These are phyloP conservation scores for Nannizzia gypsea DNA, from an alignment of 2,329 filamentous ascomycete genomes.

Conservation along the genomic window DNA sequence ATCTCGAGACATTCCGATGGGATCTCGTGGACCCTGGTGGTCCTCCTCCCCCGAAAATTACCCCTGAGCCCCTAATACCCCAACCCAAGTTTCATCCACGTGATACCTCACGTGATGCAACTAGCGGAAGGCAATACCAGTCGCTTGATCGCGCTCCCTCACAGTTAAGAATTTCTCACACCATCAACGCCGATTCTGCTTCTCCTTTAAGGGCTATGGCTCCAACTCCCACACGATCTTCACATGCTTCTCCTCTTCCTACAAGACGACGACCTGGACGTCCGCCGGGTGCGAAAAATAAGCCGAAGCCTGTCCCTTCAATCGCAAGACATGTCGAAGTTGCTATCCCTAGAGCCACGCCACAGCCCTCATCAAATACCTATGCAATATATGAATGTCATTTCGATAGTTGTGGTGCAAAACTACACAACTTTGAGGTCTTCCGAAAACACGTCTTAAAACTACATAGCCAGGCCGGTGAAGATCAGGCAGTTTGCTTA, in stretches of 20 bases:
- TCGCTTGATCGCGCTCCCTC: background rate
- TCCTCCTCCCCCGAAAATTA: constrained; percentile 26
- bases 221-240: background rate
- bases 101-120: constrained; percentile 12
- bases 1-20: constrained; percentile 50
- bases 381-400: constrained; percentile 43
- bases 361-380: constrained; percentile 7
- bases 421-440: constrained; percentile 51
- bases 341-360: constrained; percentile 13
- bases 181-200: background rate
- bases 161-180: background rate
- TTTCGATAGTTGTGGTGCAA: constrained; percentile 46
- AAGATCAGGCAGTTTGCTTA: constrained; percentile 18
- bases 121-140: background rate
- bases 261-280: constrained; percentile 18
- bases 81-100: constrained; percentile 15
- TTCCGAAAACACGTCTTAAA: constrained; percentile 49
- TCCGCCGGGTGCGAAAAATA: constrained; percentile 23
- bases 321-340: constrained; percentile 13
- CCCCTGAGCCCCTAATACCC: constrained; percentile 18
- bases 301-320: constrained; percentile 8
- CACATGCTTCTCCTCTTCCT: constrained; percentile 1
- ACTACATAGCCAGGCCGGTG: constrained; percentile 34
- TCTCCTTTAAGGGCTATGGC: background rate
- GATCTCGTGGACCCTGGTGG: constrained; percentile 48